These are phyloP conservation scores for Hymenoscyphus repandus DNA, from an alignment of 2,329 filamentous ascomycete species.

Conservation along the genomic window DNA sequence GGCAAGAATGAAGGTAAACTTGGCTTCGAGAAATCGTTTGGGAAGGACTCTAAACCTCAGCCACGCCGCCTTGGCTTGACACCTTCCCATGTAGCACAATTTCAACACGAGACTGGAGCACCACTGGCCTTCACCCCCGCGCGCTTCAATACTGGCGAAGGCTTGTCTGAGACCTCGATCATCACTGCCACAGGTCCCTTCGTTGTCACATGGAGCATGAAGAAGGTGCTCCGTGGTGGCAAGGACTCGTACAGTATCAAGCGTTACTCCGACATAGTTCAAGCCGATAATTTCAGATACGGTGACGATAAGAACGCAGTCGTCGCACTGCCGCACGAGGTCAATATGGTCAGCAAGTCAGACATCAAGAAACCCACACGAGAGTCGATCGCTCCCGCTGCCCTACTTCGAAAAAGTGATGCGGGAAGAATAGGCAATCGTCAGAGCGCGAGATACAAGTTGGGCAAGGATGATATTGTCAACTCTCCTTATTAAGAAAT, in stretches of 20 bases:
- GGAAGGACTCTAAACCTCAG: slow-evolving; percentile 88
- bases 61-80: slow-evolving; percentile 84
- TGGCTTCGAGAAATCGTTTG: slow-evolving; percentile 92
- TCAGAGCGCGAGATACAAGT: slow-evolving; percentile 61
- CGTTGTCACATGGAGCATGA: slow-evolving; percentile 93
- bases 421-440: slow-evolving; percentile 46
- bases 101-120: slow-evolving; percentile 90
- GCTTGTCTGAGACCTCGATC: slow-evolving; percentile 81
- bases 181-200: slow-evolving; percentile 96
- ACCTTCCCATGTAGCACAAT: slow-evolving; percentile 91
- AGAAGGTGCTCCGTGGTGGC: slow-evolving; percentile 74
- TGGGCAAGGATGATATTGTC: slow-evolving; percentile 79
- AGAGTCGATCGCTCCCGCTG: slow-evolving; percentile 69
- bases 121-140: slow-evolving; percentile 85
- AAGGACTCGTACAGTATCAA: slow-evolving; percentile 96
- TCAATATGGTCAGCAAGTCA: slow-evolving; percentile 92
- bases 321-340: slow-evolving; percentile 91
- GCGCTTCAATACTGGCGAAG: slow-evolving; percentile 86
- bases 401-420: slow-evolving; percentile 36
- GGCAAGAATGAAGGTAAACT: slow-evolving; percentile 97
- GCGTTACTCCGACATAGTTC: slow-evolving; percentile 90
- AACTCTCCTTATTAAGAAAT: slow-evolving; percentile 52
- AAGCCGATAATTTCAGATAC: slow-evolving; percentile 97
- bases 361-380: slow-evolving; percentile 82
- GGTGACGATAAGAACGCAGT: slow-evolving; percentile 98